Base-by-base conservation (phyloP, 345 rosid genomes). In the Carallia brachiata region DNA sequence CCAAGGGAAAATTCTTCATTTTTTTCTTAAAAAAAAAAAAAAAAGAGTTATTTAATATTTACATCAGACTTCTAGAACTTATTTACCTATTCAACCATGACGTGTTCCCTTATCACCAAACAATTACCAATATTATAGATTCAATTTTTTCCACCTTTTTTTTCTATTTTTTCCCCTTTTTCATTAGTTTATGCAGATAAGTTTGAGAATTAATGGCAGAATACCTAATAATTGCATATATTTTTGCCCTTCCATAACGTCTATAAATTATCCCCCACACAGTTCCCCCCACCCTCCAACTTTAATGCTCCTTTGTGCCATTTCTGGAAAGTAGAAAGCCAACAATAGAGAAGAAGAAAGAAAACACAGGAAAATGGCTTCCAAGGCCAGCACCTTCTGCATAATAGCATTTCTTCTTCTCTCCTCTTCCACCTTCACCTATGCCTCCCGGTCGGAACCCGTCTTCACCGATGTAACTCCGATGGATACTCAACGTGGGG, bases 391-490 rank as follows among this genome's bases (percentile, higher is more conserved):
- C 77, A 23, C 64, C 55, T 6, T 65, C 36, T 72, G 71, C 72
- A 28, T 72, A 0, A 30, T 72, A 4, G 70, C 67, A 61, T 44
- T 76, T 30, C 66, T 83, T 28, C 34, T 74, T 61, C 12, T 61
- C 53, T 34, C 48, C 75, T 34, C 48, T 70, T 60, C 68, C 59
- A n/a, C 73, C 62, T 54, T 72, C n/a, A 23, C 69, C 39, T 39
- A 54, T 55, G 67, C 70, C 34, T 58, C 72, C 72, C 75, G 77
- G 4, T 67, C 78, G 1, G 68, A 66, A 8, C 79, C 82, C 1
- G 17, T 68, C 65, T 47, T 65, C 18, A 2, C 54, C 32, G 52
- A 34, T 16, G 44, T 7, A 31, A 9, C 55, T 28, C 61, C 37
- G 53, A 48, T 0, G 3, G 48, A 58, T 50, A 72, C 58, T 55